Evolutionary conservation across 2,329 filamentous ascomycete species (phyloP), one percentile per base, ranked within the genome.

Genomic region (Colletotrichum chrysophilum): DNA sequence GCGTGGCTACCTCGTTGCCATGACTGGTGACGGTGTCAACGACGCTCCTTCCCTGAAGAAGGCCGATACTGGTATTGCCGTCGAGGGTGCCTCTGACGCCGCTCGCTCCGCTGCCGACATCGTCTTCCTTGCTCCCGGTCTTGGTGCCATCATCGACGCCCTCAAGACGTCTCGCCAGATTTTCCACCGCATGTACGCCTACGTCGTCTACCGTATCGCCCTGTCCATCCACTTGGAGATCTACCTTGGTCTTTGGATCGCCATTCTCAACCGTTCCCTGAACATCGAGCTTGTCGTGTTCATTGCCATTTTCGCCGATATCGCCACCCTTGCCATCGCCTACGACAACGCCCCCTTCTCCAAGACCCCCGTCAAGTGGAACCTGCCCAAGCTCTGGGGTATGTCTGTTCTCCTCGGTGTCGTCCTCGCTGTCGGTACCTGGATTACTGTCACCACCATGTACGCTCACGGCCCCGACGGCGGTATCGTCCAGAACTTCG

Each of bases 1-100:
- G 88, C 94, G 95, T 92, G 95, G 95, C 79, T 96, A 97, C 87
- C 92, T 98, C 55, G 95, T 97, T 87, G 96, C 95, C 84, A 98
- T 98, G 96, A 98, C 95, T 86, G 95, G 95, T 90, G 96, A 98
- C 80, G 95, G 95, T 91, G 95, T 98, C 88, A 98, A 98, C 87
- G 95, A 98, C 86, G 95, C 95, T 78, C 95, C 95, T 78, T 97
- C 95, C 34, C 89, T 98, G 83, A 97, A 98, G 89, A 97, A 96
- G 89, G 95, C 95, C n/a, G 95, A 98, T 87, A 97, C 95, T 81
- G 96, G 96, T 90, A 98, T 98, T 88, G 96, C 96, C 78, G 95
- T 98, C 81, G 95, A 98, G 88, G 95, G 95, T 88, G 93, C 96
- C 77, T 97, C 95, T 32, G 96, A 98, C 84, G 96, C 95, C 83